phyloP scores from a whole-genome alignment of 768 basidiomycete species.

The Auricularia auricula-judae region DNA sequence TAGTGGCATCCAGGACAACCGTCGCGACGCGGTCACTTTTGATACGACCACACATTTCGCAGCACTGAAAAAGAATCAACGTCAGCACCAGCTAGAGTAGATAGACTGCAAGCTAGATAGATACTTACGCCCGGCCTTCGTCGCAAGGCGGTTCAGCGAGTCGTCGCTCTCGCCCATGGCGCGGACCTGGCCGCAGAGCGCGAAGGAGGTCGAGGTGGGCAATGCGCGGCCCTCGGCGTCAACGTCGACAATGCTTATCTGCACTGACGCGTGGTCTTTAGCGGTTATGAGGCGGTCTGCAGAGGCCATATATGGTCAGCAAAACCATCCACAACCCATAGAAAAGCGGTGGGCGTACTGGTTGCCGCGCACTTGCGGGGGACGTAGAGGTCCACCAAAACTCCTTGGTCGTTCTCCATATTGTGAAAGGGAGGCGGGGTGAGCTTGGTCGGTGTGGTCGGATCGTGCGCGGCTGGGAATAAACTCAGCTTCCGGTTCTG shows the following conservation, averaged over 20 bases:
- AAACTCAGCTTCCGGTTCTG: no score
- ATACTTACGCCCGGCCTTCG: conserved; percentile 84
- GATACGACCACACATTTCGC: conserved; percentile 91
- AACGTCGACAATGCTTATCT: conserved; percentile 90
- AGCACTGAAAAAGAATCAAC: conserved; percentile 48
- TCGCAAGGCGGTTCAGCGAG: conserved; percentile 91
- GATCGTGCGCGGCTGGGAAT: no score
- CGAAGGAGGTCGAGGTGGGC: conserved; percentile 78
- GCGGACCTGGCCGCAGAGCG: conserved; percentile 87
- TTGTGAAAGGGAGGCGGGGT: conserved; percentile 11
- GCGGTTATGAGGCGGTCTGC: conserved; percentile 95
- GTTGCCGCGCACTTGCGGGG: conserved; percentile 99
- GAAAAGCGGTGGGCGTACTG: conserved; percentile 46
- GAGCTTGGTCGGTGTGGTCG: no score
- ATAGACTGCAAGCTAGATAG: conserved; percentile 1
- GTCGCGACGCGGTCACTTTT: conserved; percentile 49
- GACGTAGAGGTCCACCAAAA: conserved; percentile 99
- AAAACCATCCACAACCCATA: not conserved
- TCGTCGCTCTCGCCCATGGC: conserved; percentile 95
- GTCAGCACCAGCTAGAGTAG: not conserved
- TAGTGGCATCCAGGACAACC: not conserved
- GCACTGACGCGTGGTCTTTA: conserved; percentile 98
- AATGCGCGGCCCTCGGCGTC: conserved; percentile 79
- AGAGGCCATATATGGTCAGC: not conserved
- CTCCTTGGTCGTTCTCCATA: conserved; percentile 94